Evolutionary conservation across 345 rosid species (phyloP).

Genomic region (Schrenkiella parvula): DNA sequence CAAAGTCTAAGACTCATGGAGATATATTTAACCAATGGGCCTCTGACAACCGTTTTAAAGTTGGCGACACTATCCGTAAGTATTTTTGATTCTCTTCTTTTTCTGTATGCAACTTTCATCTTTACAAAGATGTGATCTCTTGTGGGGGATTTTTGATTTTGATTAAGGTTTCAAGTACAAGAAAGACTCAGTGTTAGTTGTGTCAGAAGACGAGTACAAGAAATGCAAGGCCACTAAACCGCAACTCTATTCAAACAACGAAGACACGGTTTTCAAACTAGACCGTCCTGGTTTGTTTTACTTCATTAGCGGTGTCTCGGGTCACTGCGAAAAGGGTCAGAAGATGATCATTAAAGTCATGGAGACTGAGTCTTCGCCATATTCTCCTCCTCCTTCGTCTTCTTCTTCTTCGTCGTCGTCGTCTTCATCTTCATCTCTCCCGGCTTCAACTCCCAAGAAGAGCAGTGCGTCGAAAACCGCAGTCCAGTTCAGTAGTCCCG

Average conservation of each 20-base stretch:
- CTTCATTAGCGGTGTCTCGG: constrained; percentile 56
- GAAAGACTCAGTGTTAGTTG: constrained; percentile 56
- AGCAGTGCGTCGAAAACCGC: constrained; percentile 21
- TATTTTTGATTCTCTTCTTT: background rate
- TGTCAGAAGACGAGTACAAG: constrained; percentile 59
- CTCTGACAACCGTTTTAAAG: constrained; percentile 61
- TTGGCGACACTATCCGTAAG: constrained; percentile 63
- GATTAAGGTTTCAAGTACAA: constrained; percentile 48
- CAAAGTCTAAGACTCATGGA: constrained; percentile 38
- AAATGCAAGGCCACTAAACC: constrained; percentile 52
- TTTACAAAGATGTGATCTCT: background rate
- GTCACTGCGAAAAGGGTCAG: constrained; percentile 59
- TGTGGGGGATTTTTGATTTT: background rate
- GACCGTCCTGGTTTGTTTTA: constrained; percentile 56
- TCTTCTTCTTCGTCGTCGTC: constrained; percentile 12
- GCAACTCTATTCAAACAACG: constrained; percentile 50
- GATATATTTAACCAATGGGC: constrained; percentile 75
- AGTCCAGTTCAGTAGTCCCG: background rate
- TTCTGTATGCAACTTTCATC: background rate
- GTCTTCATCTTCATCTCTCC: constrained; percentile 12
- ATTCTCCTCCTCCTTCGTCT: constrained; percentile 26
- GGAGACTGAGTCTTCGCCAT: constrained; percentile 33
- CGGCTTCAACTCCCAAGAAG: constrained; percentile 19
- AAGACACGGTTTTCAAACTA: constrained; percentile 38
- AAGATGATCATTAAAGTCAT: constrained; percentile 71